Evolutionary conservation across 805 yeast species (phyloP).

Genomic region (Peterozyma toletana): DNA sequence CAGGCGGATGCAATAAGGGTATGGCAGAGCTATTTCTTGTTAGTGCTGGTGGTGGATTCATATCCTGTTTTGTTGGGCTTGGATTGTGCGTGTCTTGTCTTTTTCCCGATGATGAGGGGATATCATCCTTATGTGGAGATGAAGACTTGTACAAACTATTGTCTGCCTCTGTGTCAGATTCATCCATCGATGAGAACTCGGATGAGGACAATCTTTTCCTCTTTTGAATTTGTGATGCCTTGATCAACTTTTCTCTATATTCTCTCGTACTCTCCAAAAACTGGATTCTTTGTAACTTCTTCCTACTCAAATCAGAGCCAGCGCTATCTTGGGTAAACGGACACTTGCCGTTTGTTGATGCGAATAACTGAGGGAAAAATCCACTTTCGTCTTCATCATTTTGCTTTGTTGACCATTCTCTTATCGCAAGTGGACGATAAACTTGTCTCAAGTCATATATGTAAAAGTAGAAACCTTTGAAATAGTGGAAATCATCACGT

Average conservation of each 20-base stretch:
- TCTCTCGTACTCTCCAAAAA: conserved; percentile 23
- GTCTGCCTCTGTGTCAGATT: conserved; percentile 8
- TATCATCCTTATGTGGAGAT: neutral
- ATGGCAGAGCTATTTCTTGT: conserved; percentile 27
- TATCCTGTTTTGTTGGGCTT: conserved; percentile 1
- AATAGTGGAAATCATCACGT: conserved; percentile 79
- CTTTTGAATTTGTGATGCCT: conserved; percentile 12
- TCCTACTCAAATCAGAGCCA: conserved; percentile 14
- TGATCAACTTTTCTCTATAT: conserved; percentile 21
- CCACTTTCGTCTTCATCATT: conserved; percentile 27
- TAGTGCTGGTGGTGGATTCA: conserved; percentile 23
- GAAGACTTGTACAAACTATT: neutral
- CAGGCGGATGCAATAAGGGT: neutral
- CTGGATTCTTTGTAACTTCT: conserved; percentile 17
- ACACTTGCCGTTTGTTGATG: conserved; percentile 68
- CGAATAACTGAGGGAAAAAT: conserved; percentile 49
- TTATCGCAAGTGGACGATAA: conserved; percentile 70
- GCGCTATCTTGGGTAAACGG: conserved; percentile 67
- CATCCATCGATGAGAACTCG: conserved; percentile 5
- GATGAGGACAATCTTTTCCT: conserved; percentile 8
- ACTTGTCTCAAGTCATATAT: conserved; percentile 76
- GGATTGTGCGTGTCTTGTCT: neutral
- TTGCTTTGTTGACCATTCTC: conserved; percentile 63
- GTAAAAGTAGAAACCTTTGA: conserved; percentile 66
- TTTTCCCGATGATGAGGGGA: neutral